Percentiles rank a stretch among this genome's conserved stretches.
Conservation (phyloP, 2,329 filamentous ascomycete species). For the Sporothrix brasiliensis region DNA sequence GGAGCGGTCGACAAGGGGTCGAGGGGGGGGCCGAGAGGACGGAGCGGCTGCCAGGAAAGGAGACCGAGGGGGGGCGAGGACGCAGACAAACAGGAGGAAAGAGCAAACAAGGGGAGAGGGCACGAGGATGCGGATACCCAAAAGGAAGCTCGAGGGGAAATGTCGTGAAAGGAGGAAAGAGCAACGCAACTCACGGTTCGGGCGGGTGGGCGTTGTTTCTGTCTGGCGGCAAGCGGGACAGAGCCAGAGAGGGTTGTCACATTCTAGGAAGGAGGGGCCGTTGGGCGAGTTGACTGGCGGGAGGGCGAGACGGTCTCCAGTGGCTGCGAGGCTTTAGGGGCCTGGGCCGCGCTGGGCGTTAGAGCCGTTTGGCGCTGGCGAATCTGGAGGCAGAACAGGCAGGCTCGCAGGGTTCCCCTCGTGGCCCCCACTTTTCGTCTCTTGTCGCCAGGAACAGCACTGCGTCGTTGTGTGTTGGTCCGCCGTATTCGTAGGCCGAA, state of each 20-base stretch:
- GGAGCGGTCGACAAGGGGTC: slow-evolving; percentile 17
- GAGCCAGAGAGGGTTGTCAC: slow-evolving; percentile 19
- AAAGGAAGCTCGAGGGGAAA: slow-evolving; percentile 6
- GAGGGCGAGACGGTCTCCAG: not conserved
- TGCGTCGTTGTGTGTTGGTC: not conserved
- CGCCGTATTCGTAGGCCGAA: slow-evolving; percentile 6
- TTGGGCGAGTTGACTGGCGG: not conserved
- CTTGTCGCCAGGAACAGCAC: slow-evolving; percentile 27
- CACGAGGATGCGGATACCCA: not conserved
- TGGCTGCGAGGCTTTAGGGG: not conserved
- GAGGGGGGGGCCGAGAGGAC: slow-evolving; percentile 14
- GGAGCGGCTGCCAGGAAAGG: slow-evolving; percentile 2
- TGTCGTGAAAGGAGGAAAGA: slow-evolving; percentile 22
- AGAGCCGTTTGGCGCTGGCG: slow-evolving; percentile 27
- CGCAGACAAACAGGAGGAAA: not conserved
- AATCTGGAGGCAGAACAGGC: slow-evolving; percentile 17
- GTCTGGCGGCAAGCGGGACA: slow-evolving; percentile 27
- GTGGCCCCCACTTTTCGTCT: slow-evolving; percentile 24
- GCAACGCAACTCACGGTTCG: slow-evolving; percentile 27
- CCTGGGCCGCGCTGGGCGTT: not conserved
- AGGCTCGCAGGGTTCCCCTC: slow-evolving; percentile 6
- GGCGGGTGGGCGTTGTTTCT: slow-evolving; percentile 29
- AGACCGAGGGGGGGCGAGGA: not conserved
- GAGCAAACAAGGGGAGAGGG: not conserved
- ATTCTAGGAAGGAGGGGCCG: slow-evolving; percentile 33